Conservation (phyloP, 1,284 basidiomycete genomes). For the Irpex rosettiformis region DNA sequence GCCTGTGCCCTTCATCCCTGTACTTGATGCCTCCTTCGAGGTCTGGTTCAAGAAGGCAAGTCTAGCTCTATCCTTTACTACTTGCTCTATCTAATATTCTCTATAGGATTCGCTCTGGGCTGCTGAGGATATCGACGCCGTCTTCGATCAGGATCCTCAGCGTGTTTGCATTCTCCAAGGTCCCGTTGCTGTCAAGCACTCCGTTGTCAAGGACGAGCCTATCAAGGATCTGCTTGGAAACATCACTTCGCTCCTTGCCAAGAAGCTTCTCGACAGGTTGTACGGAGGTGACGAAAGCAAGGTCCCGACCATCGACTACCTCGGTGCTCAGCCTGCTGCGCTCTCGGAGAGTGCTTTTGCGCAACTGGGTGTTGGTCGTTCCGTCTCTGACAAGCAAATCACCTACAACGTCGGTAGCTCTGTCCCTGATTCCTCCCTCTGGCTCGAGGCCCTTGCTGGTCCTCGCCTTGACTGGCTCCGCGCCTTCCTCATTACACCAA, state of each 20-base stretch:
- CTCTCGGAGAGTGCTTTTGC: conserved; percentile 32
- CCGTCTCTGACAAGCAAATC: conserved; percentile 42
- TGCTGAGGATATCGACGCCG: conserved; percentile 96
- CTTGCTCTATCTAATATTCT: conserved; percentile 18
- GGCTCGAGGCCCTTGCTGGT: conserved; percentile 88
- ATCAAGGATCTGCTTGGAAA: conserved; percentile 90
- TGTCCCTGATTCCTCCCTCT: conserved; percentile 63
- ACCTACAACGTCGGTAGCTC: conserved; percentile 55
- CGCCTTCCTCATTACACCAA: conserved; percentile 80
- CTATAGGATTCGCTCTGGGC: conserved; percentile 94
- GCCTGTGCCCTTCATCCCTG: conserved; percentile 98
- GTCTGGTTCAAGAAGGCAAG: conserved; percentile 98
- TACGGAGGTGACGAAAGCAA: conserved; percentile 79
- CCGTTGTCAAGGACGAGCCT: conserved; percentile 88
- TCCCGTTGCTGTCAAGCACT: conserved; percentile 90
- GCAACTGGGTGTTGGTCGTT: conserved; percentile 42
- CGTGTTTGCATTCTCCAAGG: conserved; percentile 98
- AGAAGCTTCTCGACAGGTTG: conserved; percentile 77
- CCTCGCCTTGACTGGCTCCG: conserved; percentile 81
- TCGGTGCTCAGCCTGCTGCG: conserved; percentile 54
- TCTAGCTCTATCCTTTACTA: conserved; percentile 8
- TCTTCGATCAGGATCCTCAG: conserved; percentile 97
- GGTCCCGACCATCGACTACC: conserved; percentile 86
- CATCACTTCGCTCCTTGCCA: conserved; percentile 77
- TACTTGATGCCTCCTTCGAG: conserved; percentile 90